These are phyloP conservation scores for Chionographis japonica DNA, from an alignment of 106 monocot genomes.

Conservation along the genomic window DNA sequence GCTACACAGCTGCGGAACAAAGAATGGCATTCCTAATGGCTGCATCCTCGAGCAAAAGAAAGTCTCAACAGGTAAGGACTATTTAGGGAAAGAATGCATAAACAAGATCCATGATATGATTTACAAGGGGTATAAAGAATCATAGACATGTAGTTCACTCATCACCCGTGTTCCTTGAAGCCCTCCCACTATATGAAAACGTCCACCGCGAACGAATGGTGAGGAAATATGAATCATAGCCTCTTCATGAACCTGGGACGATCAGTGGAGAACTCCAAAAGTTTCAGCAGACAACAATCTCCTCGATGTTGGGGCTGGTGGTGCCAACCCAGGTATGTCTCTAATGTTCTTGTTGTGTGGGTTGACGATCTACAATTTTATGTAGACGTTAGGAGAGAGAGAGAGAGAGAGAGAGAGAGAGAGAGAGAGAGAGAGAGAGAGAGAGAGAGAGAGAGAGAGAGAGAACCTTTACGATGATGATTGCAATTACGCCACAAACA, in stretches of 20 bases:
- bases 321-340: conserved; percentile 87
- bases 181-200: no score
- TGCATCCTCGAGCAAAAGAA: no score
- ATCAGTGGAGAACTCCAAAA: conserved; percentile 11
- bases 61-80: no score
- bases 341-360: conserved; percentile 73
- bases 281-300: conserved; percentile 40
- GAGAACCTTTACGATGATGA: conserved; percentile 83
- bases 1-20: no score
- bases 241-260: background rate
- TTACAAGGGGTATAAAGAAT: conserved; percentile 11
- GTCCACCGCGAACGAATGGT: no score
- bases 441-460: background rate
- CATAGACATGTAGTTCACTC: background rate
- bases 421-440: background rate
- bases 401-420: no score
- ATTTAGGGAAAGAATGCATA: no score
- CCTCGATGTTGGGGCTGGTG: conserved; percentile 62
- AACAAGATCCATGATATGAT: conserved; percentile 3
- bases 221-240: no score
- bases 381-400: background rate
- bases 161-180: no score
- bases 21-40: no score
- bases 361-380: conserved; percentile 60
- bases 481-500: conserved; percentile 83